Percentiles rank a stretch among this genome's conserved stretches.
Conservation (phyloP, 192 early-diverging fungal genomes). For the Funneliformis geosporum region DNA sequence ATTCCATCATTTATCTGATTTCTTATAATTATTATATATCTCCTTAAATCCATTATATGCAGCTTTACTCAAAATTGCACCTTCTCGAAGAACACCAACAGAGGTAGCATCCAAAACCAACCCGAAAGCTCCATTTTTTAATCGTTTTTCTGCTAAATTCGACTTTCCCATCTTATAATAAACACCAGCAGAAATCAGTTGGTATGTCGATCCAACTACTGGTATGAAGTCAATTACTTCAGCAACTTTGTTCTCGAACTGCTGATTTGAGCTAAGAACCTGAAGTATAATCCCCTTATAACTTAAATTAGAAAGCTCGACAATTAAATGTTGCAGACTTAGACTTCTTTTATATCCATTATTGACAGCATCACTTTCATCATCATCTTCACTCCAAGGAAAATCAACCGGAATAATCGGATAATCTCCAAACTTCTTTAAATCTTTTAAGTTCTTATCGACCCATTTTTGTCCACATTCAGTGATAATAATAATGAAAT, state of each 20-base stretch:
- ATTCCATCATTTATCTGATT: too few species aligned
- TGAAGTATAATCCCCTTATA: not conserved
- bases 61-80: too few species aligned
- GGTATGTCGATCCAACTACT: conserved; percentile 2
- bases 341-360: too few species aligned
- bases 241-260: not conserved
- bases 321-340: too few species aligned
- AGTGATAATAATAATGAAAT: conserved; percentile 34
- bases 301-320: too few species aligned
- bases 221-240: not conserved
- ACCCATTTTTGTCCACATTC: conserved; percentile 29
- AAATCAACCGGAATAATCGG: conserved; percentile 29
- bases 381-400: conserved; percentile 2
- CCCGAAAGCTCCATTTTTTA: not conserved
- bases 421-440: too few species aligned
- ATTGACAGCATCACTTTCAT: not conserved
- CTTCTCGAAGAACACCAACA: too few species aligned
- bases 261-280: not conserved
- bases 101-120: too few species aligned
- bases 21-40: too few species aligned
- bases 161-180: not conserved
- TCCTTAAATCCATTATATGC: too few species aligned
- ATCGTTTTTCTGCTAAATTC: conserved; percentile 2
- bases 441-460: not conserved
- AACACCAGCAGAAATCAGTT: conserved; percentile 19